Base-by-base conservation (phyloP, 1,284 basidiomycete species). In the Fistulinella cinereoalba region DNA sequence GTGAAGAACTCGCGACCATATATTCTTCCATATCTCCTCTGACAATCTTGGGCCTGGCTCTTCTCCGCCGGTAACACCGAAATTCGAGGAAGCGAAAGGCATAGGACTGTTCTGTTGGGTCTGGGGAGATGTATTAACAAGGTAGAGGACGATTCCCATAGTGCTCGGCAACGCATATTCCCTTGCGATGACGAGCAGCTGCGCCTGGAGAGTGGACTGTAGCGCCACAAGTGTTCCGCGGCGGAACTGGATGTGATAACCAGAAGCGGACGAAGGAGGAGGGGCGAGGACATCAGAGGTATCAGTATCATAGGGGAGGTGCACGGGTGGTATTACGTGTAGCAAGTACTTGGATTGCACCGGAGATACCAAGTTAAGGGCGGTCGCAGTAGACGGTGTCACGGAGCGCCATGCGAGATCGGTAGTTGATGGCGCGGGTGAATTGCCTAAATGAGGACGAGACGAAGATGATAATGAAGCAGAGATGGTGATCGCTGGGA, bases 81-180 rank as follows among this genome's bases (percentile, higher is more conserved):
- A n/a, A n/a, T n/a, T n/a, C n/a, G n/a, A n/a, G n/a, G n/a, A n/a
- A n/a, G n/a, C n/a, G n/a, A n/a, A 53, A 41, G 49, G 45, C 28
- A 49, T 37, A 9, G 52, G 50, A 29, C 46, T 50, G 37, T 44
- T 47, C 16, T 54, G 47, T 34, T 48, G 42, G 29, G 47, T 54
- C 33, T 54, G 56, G n/a, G 68, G 53, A 45, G 72, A 56, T 32
- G 72, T 64, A 19, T 74, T 71, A 37, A 88, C 73, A 37, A 93
- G 79, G 62, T 90, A 93, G 4, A 93, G 71, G 36, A 90, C 71
- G 44, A 93, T 69, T 13, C 91, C 90, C 13, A 78, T 67, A 0
- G 85, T 86, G 56, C 85, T 90, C 1, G 90, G 90, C 12, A 93
- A 72, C 9, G 85, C 85, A 61, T 92, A 93, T 66, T 93, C 90